These are phyloP conservation scores for Urochloa ruziziensis DNA, from an alignment of 176 grass and related monocot species.

Conservation along the genomic window DNA sequence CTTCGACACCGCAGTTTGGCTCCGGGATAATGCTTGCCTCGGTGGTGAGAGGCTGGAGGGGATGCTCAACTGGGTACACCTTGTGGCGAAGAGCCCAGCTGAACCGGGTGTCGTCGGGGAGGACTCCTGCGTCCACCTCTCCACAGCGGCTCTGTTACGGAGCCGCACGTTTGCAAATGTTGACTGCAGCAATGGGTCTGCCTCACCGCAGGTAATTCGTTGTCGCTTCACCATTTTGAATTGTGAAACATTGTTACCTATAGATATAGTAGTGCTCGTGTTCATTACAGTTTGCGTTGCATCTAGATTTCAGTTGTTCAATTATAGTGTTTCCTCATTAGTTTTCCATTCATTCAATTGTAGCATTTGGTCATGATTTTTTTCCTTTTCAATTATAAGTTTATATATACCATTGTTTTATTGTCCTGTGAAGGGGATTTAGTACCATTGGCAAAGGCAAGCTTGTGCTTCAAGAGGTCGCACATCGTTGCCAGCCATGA, in stretches of 20 bases:
- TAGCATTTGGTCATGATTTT: background rate
- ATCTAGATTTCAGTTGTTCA: background rate
- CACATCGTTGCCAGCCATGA: too few species aligned
- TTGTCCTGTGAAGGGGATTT: background rate
- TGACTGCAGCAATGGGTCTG: background rate
- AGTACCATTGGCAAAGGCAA: background rate
- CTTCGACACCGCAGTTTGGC: background rate
- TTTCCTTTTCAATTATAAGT: background rate
- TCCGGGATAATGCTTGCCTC: background rate
- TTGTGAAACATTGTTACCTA: background rate
- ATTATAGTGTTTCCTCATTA: slow-evolving; percentile 2
- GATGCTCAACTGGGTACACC: background rate
- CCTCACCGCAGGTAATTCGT: slow-evolving; percentile 24
- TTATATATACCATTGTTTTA: background rate
- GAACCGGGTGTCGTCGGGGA: background rate
- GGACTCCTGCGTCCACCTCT: background rate
- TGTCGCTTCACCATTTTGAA: background rate
- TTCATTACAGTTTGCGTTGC: slow-evolving; percentile 15
- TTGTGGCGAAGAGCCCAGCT: background rate
- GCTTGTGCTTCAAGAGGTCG: background rate
- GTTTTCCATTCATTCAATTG: background rate
- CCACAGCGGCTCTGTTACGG: background rate
- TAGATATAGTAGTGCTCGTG: background rate
- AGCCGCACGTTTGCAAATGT: slow-evolving; percentile 2
- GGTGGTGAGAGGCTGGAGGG: background rate